Evolutionary conservation across 2,329 filamentous ascomycete genomes (phyloP), one percentile per base, ranked within the genome.

Genomic region (Amesomyces nigricolor): DNA sequence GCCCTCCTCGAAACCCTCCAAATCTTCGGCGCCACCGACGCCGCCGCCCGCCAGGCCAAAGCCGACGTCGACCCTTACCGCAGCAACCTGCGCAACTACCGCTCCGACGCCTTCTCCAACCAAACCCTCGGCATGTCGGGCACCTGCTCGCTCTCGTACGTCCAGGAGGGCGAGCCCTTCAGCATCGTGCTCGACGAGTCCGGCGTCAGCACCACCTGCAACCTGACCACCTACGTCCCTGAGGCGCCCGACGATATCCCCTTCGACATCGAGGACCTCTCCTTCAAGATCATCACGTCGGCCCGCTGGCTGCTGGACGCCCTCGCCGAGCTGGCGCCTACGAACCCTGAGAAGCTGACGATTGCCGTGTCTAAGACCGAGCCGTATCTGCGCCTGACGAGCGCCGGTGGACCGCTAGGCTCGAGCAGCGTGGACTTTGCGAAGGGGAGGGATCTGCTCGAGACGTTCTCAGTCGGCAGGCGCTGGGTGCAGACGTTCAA

Each of bases 261-360:
- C 0, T 90, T 99, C 62, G 85, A 92, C 65, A 83, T 91, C 32
- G 82, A 90, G 49, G 81, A 85, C 51, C 77, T 97, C 8, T 78
- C 83, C 8, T 88, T 96, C 74, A 99, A 97, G 70, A 90, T 96
- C 57, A 97, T 99, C 67, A 96, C 96, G 88, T 88, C 86, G 62
- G 82, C 86, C 10, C 80, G 80, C 35, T 86, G 82, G 71, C 79
- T 92, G 4, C 78, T 87, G 10, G 88, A 91, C 65, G 83, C 85
- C 14, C 75, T 91, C 40, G 78, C 81, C 1, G 88, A 92, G 67
- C 78, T 87, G 47, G 81, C 79, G 1, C 80, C 80, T 11, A 87
- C 91, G 26, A 83, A 80, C n/a, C 91, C 90, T 0, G 81, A 82
- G 5, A 80, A 83, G 39, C 76, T 96, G 22, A 86, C 84, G 11